A percentile compares a stretch with the other conserved stretches of the same genome.
phyloP scores from a whole-genome alignment of 164 flowering plant genomes.

The Tetracentron sinense region DNA sequence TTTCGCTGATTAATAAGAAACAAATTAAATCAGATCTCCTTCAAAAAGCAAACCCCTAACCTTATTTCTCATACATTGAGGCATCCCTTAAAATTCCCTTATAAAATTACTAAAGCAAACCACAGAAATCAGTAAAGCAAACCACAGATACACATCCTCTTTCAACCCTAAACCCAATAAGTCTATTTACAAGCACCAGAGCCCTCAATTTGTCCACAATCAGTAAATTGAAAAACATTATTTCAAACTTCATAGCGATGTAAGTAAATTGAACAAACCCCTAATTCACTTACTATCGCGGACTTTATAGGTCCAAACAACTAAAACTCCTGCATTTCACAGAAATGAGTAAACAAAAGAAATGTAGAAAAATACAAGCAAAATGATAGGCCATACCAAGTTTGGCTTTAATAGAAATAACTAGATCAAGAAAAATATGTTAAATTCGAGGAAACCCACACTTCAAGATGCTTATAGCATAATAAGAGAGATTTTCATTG shows the following conservation, averaged over 20 bases:
- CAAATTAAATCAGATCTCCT: conserved; percentile 2
- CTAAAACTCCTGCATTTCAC: background rate
- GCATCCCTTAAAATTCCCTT: background rate
- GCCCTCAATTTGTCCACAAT: background rate
- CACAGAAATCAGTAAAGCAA: too few species aligned
- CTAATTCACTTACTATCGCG: background rate
- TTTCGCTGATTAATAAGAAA: conserved; percentile 25
- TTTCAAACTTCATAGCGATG: background rate
- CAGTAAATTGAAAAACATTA: background rate
- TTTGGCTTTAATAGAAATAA: too few species aligned
- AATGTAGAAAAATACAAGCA: background rate
- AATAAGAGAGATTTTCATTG: too few species aligned
- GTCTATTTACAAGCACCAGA: background rate
- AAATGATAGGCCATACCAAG: too few species aligned
- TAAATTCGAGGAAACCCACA: too few species aligned
- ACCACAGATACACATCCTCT: background rate
- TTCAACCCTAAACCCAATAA: background rate
- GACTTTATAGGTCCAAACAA: background rate
- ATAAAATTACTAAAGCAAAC: background rate
- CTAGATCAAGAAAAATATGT: too few species aligned
- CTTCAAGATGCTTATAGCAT: too few species aligned
- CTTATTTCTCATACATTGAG: background rate
- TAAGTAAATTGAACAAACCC: background rate
- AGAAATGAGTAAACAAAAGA: background rate
- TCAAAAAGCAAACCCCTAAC: background rate